A percentile compares a stretch with the other conserved stretches of the same genome.
These are phyloP conservation scores for Micractinium conductrix DNA, from an alignment of 139 green algal genomes.

Conservation along the genomic window DNA sequence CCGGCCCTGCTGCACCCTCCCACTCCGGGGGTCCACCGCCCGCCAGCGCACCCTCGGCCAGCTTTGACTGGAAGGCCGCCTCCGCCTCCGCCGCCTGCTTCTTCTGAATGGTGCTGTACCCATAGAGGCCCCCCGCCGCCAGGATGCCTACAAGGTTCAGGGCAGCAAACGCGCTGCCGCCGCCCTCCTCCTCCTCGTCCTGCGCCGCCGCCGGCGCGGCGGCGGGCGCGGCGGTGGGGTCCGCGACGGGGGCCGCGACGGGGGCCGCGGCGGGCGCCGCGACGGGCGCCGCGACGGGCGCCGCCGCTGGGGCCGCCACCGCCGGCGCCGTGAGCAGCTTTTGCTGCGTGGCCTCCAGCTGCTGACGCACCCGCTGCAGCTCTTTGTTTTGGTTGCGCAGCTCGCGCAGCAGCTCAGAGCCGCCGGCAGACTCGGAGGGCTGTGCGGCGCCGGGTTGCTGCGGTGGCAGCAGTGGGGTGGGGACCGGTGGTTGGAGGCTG, in stretches of 20 bases:
- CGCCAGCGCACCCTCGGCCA: too few relatives aligned
- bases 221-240: neutral
- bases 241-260: neutral
- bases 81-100: conserved; percentile 39
- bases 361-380: conserved; percentile 12
- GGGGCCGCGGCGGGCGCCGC: neutral
- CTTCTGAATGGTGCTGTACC: conserved; percentile 41
- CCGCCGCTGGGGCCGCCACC: neutral
- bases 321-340: neutral
- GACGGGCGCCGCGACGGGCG: neutral
- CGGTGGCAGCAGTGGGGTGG: neutral
- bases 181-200: conserved; percentile 3
- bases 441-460: neutral
- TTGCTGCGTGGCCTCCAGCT: conserved; percentile 11
- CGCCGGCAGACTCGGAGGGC: neutral
- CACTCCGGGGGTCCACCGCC: too few relatives aligned
- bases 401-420: conserved; percentile 13
- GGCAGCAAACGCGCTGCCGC: conserved; percentile 23
- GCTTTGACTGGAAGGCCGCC: neutral
- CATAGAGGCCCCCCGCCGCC: conserved; percentile 34
- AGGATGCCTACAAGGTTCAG: conserved; percentile 52
- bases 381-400: conserved; percentile 16
- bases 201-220: neutral
- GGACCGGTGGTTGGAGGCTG: neutral
- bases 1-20: too few relatives aligned